Evolutionary conservation across 306 rosid genomes (phyloP), one percentile per base, ranked within the genome.

Genomic region (Canavalia ensiformis): DNA sequence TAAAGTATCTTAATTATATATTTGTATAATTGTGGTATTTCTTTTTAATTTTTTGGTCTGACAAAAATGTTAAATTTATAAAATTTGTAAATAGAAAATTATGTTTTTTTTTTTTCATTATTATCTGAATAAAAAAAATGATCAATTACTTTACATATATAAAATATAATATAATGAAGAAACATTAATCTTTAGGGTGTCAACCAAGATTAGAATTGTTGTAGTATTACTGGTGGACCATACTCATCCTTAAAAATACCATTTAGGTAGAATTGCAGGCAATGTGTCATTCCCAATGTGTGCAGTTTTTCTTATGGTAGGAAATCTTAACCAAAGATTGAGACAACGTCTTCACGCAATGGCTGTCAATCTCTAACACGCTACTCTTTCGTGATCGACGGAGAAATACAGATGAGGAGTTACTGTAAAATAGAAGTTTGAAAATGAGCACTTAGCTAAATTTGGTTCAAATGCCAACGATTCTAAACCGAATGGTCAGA

Each of bases 391-490:
- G 41, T 12, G 8, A 72, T 72, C 73, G 25, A 4, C 42, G 3
- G 7, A 45, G 54, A 71, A 80, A 49, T 37, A n/a, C n/a, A 41
- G 42, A 31, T 64, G 5, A 12, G 31, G 66, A 10, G 45, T 39
- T 67, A 6, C 25, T 29, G 45, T 42, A 39, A 65, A 12, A 33
- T 12, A 1, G 29, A 66, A 77, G 28, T 54, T 18, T 74, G 51
- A 72, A 69, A 79, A 58, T 2, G 69, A 79, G 30, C 8, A 70
- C 59, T 33, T 34, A 28, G 6, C 76, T 55, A 78, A 68, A 56
- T 68, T 57, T 30, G 37, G 46, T 55, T 68, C 58, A 6, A 42
- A 56, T 54, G 75, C 68, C 49, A 54, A 78, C 57, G 46, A 68
- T 50, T 75, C 31, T 39, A 37, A 30, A 18, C 64, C 29, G 11